These are phyloP conservation scores for Chytridiales sp. DNA, from an alignment of 371 early-diverging fungal genomes.

Conservation along the genomic window DNA sequence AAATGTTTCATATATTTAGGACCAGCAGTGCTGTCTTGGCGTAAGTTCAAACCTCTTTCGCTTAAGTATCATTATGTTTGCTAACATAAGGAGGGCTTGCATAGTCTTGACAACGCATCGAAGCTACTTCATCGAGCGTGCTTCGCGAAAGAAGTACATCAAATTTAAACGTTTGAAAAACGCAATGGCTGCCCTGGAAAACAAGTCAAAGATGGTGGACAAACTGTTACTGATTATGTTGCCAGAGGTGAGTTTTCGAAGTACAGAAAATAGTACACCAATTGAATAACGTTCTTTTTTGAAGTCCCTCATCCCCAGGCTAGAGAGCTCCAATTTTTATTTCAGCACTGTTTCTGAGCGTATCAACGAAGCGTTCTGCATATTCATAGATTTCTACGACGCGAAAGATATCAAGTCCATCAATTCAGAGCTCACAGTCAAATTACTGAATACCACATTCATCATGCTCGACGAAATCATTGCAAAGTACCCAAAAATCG, in stretches of 20 bases:
- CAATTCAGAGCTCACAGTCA: neutral
- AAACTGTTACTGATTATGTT: conserved; percentile 9
- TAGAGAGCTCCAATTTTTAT: conserved; percentile 3
- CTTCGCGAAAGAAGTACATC: neutral
- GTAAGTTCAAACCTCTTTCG: too few species aligned
- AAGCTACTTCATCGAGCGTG: too few species aligned
- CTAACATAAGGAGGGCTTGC: conserved; percentile 4
- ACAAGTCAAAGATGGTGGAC: conserved; percentile 7
- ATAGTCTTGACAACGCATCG: too few species aligned
- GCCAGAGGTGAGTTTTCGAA: neutral
- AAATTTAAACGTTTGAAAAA: conserved; percentile 9
- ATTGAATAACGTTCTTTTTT: neutral
- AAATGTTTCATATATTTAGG: too few species aligned
- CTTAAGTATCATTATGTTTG: too few species aligned
- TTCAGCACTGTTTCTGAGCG: conserved; percentile 15
- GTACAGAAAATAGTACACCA: neutral
- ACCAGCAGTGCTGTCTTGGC: too few species aligned
- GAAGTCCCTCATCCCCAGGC: conserved; percentile 11
- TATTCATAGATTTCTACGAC: conserved; percentile 8
- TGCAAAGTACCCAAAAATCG: conserved; percentile 7
- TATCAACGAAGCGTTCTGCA: conserved; percentile 11
- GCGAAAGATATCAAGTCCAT: neutral
- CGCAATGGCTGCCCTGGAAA: conserved; percentile 3
- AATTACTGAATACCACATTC: conserved; percentile 11
- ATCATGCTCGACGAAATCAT: conserved; percentile 6